Conservation (phyloP, 805 yeast genomes). For the Pichia eremophila region DNA sequence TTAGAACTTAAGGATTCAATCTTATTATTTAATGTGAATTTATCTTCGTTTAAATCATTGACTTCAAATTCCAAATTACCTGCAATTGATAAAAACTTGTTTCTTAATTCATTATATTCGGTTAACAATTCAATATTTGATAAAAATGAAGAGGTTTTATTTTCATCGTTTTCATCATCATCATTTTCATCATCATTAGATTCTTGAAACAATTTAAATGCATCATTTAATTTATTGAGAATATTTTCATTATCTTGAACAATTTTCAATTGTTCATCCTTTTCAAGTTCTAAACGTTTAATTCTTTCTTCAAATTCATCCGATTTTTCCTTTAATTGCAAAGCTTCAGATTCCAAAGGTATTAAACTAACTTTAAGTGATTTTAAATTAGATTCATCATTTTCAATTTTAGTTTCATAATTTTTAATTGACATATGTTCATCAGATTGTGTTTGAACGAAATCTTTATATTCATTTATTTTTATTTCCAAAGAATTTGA, state of each 20-base stretch:
- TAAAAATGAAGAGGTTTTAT: slow-evolving; percentile 5
- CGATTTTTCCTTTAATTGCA: slow-evolving; percentile 38
- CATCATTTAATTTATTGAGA: slow-evolving; percentile 27
- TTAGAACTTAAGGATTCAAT: slow-evolving; percentile 30
- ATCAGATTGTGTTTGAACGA: slow-evolving; percentile 36
- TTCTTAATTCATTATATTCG: slow-evolving; percentile 52
- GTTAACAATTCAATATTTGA: slow-evolving; percentile 42
- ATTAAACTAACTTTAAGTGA: slow-evolving; percentile 31
- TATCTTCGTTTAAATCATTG: slow-evolving; percentile 35
- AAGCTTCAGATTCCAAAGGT: slow-evolving; percentile 53
- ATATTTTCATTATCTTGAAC: slow-evolving; percentile 37
- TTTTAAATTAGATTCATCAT: slow-evolving; percentile 23
- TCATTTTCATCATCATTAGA: slow-evolving; percentile 6
- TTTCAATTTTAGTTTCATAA: slow-evolving; percentile 35
- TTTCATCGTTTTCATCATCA: background rate
- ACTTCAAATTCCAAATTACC: slow-evolving; percentile 52
- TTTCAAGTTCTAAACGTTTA: slow-evolving; percentile 41
- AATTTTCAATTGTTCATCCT: slow-evolving; percentile 37
- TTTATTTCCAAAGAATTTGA: slow-evolving; percentile 12
- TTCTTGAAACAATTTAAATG: slow-evolving; percentile 15
- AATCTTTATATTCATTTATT: slow-evolving; percentile 22
- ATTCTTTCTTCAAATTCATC: slow-evolving; percentile 38
- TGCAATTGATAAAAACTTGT: slow-evolving; percentile 41
- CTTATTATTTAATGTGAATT: slow-evolving; percentile 23
- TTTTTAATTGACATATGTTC: slow-evolving; percentile 35